A percentile compares a stretch with the other conserved stretches of the same genome.
phyloP scores from a whole-genome alignment of 2,329 filamentous ascomycete genomes.

The Sordariomycetes sp. region DNA sequence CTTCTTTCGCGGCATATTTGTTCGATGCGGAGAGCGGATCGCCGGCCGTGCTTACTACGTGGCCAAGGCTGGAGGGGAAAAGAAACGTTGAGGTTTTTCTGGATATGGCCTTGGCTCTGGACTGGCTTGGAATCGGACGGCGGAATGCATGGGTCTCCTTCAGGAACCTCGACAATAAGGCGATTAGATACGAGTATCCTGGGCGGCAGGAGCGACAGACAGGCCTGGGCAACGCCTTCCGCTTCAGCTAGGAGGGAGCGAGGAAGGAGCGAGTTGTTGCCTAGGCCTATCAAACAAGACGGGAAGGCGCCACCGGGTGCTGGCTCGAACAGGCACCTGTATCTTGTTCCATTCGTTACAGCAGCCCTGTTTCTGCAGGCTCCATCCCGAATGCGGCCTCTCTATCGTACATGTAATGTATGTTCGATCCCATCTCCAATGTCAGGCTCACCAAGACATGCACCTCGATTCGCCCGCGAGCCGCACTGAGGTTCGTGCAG shows the following conservation, averaged over 20 bases:
- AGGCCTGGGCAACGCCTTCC: neutral
- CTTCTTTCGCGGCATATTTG: conserved; percentile 2
- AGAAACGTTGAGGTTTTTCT: neutral
- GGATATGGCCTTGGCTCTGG: neutral
- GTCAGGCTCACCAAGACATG: too few species aligned
- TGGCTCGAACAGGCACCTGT: neutral
- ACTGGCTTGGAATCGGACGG: neutral
- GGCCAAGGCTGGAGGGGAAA: neutral
- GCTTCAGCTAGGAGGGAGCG: neutral
- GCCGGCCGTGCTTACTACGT: neutral
- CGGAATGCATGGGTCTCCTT: neutral
- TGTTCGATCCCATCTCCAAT: too few species aligned
- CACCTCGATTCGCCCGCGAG: too few species aligned
- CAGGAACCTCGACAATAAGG: neutral
- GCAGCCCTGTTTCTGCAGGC: too few species aligned
- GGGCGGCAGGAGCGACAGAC: neutral
- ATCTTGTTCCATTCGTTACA: neutral
- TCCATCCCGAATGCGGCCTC: too few species aligned
- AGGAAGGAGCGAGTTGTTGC: neutral
- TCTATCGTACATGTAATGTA: too few species aligned
- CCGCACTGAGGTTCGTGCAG: too few species aligned
- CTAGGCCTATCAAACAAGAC: neutral
- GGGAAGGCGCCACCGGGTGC: neutral
- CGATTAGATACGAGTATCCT: neutral
- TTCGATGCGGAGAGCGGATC: neutral